Conservation (phyloP, 352 stramenopile genomes). For the Phytophthora foliorum region DNA sequence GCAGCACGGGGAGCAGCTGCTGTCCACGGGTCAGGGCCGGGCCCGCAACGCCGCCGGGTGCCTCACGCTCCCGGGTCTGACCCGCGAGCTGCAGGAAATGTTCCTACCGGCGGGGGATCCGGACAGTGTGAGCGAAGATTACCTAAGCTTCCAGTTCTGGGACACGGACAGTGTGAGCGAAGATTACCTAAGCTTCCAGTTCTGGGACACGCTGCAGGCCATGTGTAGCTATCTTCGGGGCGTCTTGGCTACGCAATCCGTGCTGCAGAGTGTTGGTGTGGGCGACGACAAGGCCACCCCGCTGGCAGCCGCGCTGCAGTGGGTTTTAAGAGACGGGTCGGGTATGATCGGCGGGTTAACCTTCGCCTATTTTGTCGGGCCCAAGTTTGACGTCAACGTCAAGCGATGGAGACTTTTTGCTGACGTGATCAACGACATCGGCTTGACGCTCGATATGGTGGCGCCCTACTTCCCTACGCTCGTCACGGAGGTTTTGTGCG, state of each 20-base stretch:
- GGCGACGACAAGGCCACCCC: constrained; percentile 87
- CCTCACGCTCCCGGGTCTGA: constrained; percentile 46
- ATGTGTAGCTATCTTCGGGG: constrained; percentile 96
- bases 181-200: constrained; percentile 96
- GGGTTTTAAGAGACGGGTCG: constrained; percentile 80
- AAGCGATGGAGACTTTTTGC: constrained; percentile 97
- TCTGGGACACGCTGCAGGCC: constrained; percentile 95
- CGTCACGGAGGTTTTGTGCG: constrained; percentile 77
- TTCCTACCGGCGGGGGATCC: constrained; percentile 89
- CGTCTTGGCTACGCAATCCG: constrained; percentile 93
- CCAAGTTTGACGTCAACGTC: constrained; percentile 95
- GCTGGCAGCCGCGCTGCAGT: constrained; percentile 79
- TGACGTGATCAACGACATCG: constrained; percentile 97
- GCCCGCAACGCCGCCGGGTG: constrained; percentile 25
- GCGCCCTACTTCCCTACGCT: constrained; percentile 74
- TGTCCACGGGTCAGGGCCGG: constrained; percentile 27
- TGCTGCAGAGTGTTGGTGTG: constrained; percentile 94
- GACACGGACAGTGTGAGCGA: constrained; percentile 86
- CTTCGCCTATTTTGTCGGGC: constrained; percentile 93
- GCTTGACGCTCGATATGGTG: constrained; percentile 91
- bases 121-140: constrained; percentile 90
- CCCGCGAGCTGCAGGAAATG: constrained; percentile 82
- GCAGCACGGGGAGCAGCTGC: constrained; percentile 46
- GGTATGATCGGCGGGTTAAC: constrained; percentile 93
- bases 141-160: constrained; percentile 96